Evolutionary conservation across 2,329 filamentous ascomycete species (phyloP), one percentile per base, ranked within the genome.

Genomic region (Sporothrix pallida): DNA sequence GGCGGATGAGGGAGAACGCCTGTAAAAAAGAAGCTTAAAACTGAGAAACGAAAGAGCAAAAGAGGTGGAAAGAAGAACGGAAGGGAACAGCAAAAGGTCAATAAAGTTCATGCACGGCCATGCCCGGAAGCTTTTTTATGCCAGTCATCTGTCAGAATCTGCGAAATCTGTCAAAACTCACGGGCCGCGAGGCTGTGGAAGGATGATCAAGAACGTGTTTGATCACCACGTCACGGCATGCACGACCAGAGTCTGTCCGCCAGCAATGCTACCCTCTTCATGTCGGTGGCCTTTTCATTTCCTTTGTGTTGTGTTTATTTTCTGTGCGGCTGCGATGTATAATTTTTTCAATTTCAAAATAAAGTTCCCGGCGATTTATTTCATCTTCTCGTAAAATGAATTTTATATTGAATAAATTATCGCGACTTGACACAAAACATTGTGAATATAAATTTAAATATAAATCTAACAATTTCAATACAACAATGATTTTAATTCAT

Each of bases 181-280:
- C 42, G 62, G 62, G 42, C 62, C 62, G n/a, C 62, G 62, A 48
- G 62, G 42, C 42, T 48, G 42, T 48, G 62, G 9, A 56, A 56
- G 20, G 62, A 26, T 67, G 20, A 67, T 46, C 42, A 67, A 23
- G 20, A 63, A 48, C 4, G 42, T 67, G 62, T 67, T 67, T 67
- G 42, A 67, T 67, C 62, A 26, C 42, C 62, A 48, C 42, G 10
- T 48, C 62, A 48, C 62, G 62, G 42, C 62, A 67, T 46, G 42
- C 12, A 12, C 42, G 6, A 23, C 10, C 26, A 37, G 12, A 44
- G 42, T 44, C 58, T 37, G 37, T 63, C 17, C 58, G 37, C 37
- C 15, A 31, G 17, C 58, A 42, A 20, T 63, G 42, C 62, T 46
- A 67, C 37, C 31, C 15, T 67, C 6, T 44, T 44, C 4, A 9